Conservation (phyloP, 1,139 yeast species). For the Blastobotrys persicus region DNA sequence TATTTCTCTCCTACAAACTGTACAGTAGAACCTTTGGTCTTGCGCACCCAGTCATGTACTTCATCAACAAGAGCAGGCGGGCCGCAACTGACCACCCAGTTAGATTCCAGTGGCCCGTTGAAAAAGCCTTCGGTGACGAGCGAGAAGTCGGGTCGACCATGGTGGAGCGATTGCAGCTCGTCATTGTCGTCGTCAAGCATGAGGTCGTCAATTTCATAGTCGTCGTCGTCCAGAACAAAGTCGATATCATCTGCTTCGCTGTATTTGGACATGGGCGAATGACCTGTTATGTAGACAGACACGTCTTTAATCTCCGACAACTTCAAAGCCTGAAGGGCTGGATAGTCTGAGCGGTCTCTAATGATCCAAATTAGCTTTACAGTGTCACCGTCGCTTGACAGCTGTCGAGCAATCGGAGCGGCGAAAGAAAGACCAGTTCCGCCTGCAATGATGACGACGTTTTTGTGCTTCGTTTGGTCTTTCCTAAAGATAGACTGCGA, state of each 20-base stretch:
- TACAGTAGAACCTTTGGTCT: constrained; percentile 31
- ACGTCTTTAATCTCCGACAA: constrained; percentile 28
- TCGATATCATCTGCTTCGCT: constrained; percentile 28
- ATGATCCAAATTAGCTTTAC: constrained; percentile 53
- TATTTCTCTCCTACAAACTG: constrained; percentile 44
- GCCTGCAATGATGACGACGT: constrained; percentile 66
- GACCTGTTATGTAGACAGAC: constrained; percentile 35
- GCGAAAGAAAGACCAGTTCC: constrained; percentile 86
- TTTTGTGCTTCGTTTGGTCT: constrained; percentile 20
- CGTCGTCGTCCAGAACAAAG: constrained; percentile 19
- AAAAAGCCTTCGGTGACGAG: constrained; percentile 24
- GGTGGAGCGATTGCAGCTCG: background rate
- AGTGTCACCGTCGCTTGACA: constrained; percentile 20
- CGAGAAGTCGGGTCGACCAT: constrained; percentile 25
- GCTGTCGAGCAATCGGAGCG: constrained; percentile 46
- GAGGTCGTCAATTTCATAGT: constrained; percentile 6
- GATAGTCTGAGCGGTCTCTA: constrained; percentile 44
- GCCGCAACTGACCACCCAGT: constrained; percentile 65
- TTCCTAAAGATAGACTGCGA: background rate
- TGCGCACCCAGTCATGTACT: constrained; percentile 42
- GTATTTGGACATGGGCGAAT: constrained; percentile 15
- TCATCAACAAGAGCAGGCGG: constrained; percentile 50
- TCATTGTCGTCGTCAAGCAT: constrained; percentile 7
- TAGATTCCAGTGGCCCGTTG: constrained; percentile 24
- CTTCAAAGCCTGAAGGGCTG: constrained; percentile 38